A percentile compares a stretch with the other conserved stretches of the same genome.
These are phyloP conservation scores for Anisodus tanguticus DNA, from an alignment of 257 asterid genomes.

Conservation along the genomic window DNA sequence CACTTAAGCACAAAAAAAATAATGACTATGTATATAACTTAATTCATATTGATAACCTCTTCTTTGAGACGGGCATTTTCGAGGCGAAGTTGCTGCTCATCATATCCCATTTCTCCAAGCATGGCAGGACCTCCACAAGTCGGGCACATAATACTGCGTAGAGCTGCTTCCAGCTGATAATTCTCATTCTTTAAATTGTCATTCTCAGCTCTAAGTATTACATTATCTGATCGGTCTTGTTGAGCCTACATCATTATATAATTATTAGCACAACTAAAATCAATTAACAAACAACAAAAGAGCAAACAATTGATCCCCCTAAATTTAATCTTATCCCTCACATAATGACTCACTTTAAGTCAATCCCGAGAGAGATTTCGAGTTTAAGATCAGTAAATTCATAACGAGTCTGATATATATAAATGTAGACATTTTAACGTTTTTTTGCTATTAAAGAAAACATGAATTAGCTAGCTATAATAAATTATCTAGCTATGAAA, in stretches of 20 bases:
- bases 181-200: conserved; percentile 82
- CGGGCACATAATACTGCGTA: conserved; percentile 84
- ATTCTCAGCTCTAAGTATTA: conserved; percentile 75
- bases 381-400: not conserved
- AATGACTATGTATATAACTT: not conserved
- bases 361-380: too few relatives aligned
- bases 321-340: not conserved
- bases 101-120: conserved; percentile 86
- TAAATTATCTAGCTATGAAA: too few relatives aligned
- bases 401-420: not conserved
- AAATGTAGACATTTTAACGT: too few relatives aligned
- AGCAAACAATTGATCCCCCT: not conserved
- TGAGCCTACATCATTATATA: conserved; percentile 62
- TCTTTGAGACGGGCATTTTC: conserved; percentile 96
- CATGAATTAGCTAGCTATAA: too few relatives aligned
- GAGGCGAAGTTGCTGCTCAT: conserved; percentile 82
- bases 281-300: not conserved
- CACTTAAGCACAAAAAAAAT: not conserved
- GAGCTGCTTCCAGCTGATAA: conserved; percentile 70
- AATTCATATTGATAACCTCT: conserved; percentile 54
- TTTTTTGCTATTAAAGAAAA: not conserved
- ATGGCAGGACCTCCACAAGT: conserved; percentile 90
- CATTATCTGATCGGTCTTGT: conserved; percentile 84
- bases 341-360: not conserved
- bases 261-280: not conserved